Evolutionary conservation across 2,329 filamentous ascomycete species (phyloP).

Genomic region (Sordariomycetes sp.): DNA sequence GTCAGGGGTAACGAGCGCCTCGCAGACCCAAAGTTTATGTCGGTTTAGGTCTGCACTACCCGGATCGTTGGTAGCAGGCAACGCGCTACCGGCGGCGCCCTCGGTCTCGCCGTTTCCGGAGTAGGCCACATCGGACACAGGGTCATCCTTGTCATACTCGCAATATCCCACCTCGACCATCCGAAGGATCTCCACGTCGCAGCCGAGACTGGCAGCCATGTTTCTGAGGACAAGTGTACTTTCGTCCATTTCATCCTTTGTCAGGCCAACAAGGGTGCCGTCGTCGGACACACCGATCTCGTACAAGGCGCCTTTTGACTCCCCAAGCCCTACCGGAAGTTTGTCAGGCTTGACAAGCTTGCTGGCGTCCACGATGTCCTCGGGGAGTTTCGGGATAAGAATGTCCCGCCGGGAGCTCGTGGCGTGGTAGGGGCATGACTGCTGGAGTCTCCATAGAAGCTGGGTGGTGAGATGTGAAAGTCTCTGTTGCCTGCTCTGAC

Average conservation of each 20-base stretch:
- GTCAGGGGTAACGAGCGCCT: constrained; percentile 77
- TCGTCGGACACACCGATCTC: constrained; percentile 96
- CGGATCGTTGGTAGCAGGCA: not conserved
- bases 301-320: constrained; percentile 86
- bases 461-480: constrained; percentile 91
- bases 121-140: constrained; percentile 73
- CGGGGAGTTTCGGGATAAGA: constrained; percentile 64
- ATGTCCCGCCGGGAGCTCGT: constrained; percentile 65
- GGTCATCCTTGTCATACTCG: constrained; percentile 46
- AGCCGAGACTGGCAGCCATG: constrained; percentile 91
- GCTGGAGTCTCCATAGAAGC: constrained; percentile 85
- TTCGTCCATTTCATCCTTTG: constrained; percentile 85
- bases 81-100: constrained; percentile 11
- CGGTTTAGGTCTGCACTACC: constrained; percentile 10
- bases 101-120: constrained; percentile 59
- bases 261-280: constrained; percentile 78
- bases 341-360: constrained; percentile 39
- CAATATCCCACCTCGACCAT: constrained; percentile 80
- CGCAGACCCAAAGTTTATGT: constrained; percentile 72
- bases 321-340: constrained; percentile 71
- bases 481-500: constrained; percentile 68
- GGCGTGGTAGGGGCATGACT: constrained; percentile 85
- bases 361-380: constrained; percentile 40
- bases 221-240: constrained; percentile 74
- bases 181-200: constrained; percentile 69